Evolutionary conservation across 1,284 basidiomycete species (phyloP).

Genomic region (Boletus smithii): DNA sequence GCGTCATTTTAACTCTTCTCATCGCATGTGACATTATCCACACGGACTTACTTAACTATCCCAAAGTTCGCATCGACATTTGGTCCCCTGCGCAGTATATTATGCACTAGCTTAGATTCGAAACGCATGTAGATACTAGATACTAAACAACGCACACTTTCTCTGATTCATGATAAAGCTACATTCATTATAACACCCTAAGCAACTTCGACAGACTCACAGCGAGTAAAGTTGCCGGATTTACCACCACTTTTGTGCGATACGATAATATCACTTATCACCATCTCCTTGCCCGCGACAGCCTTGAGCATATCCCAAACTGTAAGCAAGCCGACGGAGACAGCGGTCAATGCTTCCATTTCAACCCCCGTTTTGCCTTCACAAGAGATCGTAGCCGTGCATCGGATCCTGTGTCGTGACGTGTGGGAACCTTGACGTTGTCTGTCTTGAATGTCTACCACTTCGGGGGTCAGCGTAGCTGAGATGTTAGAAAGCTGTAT

Average conservation of each 20-base stretch:
- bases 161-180: neutral
- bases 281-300: slow-evolving; percentile 82
- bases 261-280: slow-evolving; percentile 66
- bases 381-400: slow-evolving; percentile 66
- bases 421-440: slow-evolving; percentile 4
- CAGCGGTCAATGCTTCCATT: slow-evolving; percentile 90
- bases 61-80: neutral
- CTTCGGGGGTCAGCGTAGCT: slow-evolving; percentile 55
- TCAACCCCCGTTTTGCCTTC: slow-evolving; percentile 85
- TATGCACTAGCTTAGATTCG: neutral
- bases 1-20: neutral
- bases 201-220: neutral
- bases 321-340: slow-evolving; percentile 74
- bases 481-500: slow-evolving; percentile 67
- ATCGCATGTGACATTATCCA: neutral
- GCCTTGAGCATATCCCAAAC: slow-evolving; percentile 94
- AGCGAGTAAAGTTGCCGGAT: slow-evolving; percentile 59
- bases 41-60: too few species aligned
- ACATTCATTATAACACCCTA: slow-evolving; percentile 1
- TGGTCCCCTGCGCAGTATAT: neutral
- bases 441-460: neutral
- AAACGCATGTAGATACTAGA: neutral
- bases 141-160: neutral
- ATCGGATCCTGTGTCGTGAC: slow-evolving; percentile 52
- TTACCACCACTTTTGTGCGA: slow-evolving; percentile 69